Conservation (phyloP, 2,329 filamentous ascomycete species). For the Cladosporium colombiae region DNA sequence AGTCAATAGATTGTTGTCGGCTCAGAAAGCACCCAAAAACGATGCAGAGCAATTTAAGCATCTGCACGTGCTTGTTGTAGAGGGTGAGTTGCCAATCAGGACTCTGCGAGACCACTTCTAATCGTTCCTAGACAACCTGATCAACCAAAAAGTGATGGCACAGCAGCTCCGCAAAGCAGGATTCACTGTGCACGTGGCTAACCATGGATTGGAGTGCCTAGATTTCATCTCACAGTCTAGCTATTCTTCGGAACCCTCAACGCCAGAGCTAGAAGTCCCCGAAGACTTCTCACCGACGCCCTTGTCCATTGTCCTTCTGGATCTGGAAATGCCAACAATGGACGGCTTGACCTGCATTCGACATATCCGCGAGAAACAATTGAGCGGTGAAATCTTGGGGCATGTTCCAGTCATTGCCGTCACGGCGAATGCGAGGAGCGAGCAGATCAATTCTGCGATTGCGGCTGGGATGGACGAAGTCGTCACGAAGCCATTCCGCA, state of each 20-base stretch:
- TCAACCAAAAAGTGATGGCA: conserved; percentile 45
- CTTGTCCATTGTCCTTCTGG: conserved; percentile 65
- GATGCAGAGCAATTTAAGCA: not conserved
- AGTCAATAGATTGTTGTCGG: conserved; percentile 24
- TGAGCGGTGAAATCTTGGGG: conserved; percentile 57
- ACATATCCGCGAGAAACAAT: conserved; percentile 66
- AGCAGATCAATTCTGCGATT: conserved; percentile 70
- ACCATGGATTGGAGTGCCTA: conserved; percentile 42
- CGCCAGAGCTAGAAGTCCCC: conserved; percentile 9
- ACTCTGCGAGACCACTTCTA: conserved; percentile 15
- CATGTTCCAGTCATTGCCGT: conserved; percentile 74
- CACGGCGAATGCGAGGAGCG: conserved; percentile 73
- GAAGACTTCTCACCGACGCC: not conserved
- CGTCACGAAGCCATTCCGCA: conserved; percentile 72
- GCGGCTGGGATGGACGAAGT: conserved; percentile 74
- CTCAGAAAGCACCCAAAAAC: conserved; percentile 17
- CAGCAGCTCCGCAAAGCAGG: conserved; percentile 43
- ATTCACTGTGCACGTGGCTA: conserved; percentile 41
- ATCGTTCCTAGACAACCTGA: conserved; percentile 38
- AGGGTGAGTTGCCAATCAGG: conserved; percentile 22
- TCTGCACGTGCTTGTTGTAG: conserved; percentile 24
- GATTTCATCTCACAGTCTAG: conserved; percentile 24
- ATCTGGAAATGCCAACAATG: conserved; percentile 81
- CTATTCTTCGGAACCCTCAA: conserved; percentile 21
- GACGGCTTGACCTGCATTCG: conserved; percentile 71